Conservation (phyloP, 352 stramenopile species). For the Phytophthora ohioensis region DNA sequence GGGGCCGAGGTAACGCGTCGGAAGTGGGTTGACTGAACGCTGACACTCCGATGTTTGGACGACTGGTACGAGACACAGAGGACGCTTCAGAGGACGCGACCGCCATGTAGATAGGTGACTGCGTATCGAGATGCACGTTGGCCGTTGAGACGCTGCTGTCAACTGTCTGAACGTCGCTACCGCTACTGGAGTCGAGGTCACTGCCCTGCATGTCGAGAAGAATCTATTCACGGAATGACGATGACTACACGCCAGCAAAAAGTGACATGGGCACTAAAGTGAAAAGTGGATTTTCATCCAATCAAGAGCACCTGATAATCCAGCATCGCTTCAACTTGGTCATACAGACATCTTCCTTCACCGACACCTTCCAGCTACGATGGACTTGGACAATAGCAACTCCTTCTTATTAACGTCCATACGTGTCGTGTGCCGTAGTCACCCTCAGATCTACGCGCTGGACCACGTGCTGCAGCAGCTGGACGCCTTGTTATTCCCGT, state of each 20-base stretch:
- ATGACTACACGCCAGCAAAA: not conserved
- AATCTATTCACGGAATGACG: slow-evolving; percentile 23
- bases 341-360: too few relatives aligned
- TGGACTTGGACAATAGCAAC: not conserved
- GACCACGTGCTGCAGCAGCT: slow-evolving; percentile 12
- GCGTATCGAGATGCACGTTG: not conserved
- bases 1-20: slow-evolving; percentile 32
- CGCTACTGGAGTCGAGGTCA: slow-evolving; percentile 6
- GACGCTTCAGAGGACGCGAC: slow-evolving; percentile 3
- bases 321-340: not conserved
- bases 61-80: slow-evolving; percentile 6
- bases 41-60: slow-evolving; percentile 6
- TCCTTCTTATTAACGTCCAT: slow-evolving; percentile 8
- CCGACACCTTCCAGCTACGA: not conserved
- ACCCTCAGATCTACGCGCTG: not conserved
- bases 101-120: not conserved
- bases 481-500: slow-evolving; percentile 17
- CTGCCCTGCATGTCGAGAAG: slow-evolving; percentile 18
- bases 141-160: not conserved
- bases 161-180: slow-evolving; percentile 2
- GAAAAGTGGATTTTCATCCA: not conserved
- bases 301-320: slow-evolving; percentile 9
- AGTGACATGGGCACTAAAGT: slow-evolving; percentile 4
- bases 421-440: slow-evolving; percentile 11
- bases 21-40: not conserved